These are phyloP conservation scores for Ormosia emarginata DNA, from an alignment of 306 rosid species.

Conservation along the genomic window DNA sequence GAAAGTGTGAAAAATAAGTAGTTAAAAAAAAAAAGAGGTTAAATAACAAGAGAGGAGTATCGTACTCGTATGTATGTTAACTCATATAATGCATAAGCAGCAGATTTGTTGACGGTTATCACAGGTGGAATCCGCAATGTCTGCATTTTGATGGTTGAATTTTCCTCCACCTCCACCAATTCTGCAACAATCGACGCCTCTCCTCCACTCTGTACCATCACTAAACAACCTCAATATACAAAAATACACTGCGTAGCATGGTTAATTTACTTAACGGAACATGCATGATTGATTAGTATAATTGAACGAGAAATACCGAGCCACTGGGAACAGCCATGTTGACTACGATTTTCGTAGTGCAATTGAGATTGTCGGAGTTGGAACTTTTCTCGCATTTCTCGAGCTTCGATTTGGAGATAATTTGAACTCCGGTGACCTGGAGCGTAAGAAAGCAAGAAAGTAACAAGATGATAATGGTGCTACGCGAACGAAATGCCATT, in stretches of 20 bases:
- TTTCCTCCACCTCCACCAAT: slow-evolving; percentile 87
- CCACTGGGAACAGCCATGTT: slow-evolving; percentile 92
- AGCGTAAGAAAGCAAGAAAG: slow-evolving; percentile 23
- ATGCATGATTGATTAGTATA: no score
- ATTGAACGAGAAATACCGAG: slow-evolving; percentile 40
- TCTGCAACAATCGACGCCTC: slow-evolving; percentile 89
- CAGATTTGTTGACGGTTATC: slow-evolving; percentile 67
- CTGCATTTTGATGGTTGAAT: slow-evolving; percentile 76
- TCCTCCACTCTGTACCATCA: slow-evolving; percentile 62
- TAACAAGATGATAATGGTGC: slow-evolving; percentile 18
- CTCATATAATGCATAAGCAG: slow-evolving; percentile 75
- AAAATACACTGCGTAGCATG: not conserved
- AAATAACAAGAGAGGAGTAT: not conserved
- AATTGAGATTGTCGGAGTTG: slow-evolving; percentile 58
- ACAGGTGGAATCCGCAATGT: slow-evolving; percentile 71
- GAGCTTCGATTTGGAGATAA: slow-evolving; percentile 88
- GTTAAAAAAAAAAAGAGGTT: not conserved
- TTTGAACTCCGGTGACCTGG: slow-evolving; percentile 48
- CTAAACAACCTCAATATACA: not conserved
- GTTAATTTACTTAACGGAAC: not conserved
- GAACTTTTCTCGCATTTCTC: slow-evolving; percentile 82
- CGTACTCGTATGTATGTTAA: slow-evolving; percentile 72
- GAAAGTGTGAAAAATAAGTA: not conserved
- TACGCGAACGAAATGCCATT: slow-evolving; percentile 4
- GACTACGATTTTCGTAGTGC: slow-evolving; percentile 76